Evolutionary conservation across 306 rosid genomes (phyloP).

Genomic region (Fagus crenata): DNA sequence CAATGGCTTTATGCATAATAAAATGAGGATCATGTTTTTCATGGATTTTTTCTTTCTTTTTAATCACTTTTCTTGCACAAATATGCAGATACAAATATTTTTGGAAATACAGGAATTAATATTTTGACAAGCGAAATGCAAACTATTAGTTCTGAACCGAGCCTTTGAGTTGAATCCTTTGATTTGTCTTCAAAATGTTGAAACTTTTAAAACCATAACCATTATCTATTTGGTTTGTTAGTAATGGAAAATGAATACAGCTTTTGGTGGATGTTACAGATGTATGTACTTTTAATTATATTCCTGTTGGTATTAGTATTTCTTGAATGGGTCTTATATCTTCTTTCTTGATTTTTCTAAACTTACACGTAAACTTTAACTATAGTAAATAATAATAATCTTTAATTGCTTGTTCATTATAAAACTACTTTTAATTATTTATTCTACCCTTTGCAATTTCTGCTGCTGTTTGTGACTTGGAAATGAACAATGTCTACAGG

Average conservation of each 20-base stretch:
- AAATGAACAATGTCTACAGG: conserved; percentile 61
- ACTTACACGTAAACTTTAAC: conserved; percentile 16
- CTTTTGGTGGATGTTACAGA: background rate
- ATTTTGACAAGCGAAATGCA: conserved; percentile 7
- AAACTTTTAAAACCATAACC: background rate
- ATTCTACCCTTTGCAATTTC: conserved; percentile 23
- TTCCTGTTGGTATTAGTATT: conserved; percentile 7
- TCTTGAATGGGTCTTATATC: conserved; percentile 20
- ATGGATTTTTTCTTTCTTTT: background rate
- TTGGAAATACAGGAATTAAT: conserved; percentile 21
- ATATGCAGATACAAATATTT: background rate
- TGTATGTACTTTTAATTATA: background rate
- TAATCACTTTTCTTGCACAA: background rate
- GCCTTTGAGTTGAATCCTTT: conserved; percentile 11
- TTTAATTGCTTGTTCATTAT: background rate
- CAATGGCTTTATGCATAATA: background rate
- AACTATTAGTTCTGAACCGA: conserved; percentile 7
- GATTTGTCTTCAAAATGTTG: background rate
- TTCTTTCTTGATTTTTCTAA: conserved; percentile 20
- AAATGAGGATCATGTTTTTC: background rate
- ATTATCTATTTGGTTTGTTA: background rate
- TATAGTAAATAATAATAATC: conserved; percentile 15
- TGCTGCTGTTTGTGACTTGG: conserved; percentile 36
- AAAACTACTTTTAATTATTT: background rate
- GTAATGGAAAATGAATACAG: background rate